Evolutionary conservation across 78 protist genomes (phyloP).

Genomic region (Dictyostelium firmibasis): DNA sequence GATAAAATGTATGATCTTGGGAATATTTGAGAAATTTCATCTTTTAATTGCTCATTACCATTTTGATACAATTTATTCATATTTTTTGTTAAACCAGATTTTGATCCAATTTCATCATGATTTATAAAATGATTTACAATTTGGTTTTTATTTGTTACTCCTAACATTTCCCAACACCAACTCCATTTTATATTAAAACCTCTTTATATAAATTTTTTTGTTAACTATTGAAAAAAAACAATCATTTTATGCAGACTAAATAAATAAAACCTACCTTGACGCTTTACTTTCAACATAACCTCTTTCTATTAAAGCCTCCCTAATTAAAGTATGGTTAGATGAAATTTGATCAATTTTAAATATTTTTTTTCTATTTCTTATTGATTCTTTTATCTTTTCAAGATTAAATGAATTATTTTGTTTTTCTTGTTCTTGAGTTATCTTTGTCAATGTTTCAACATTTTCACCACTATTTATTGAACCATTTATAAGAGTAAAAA

Average conservation of each 20-base stretch:
- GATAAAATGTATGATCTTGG: constrained; percentile 46
- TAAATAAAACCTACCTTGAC: background rate
- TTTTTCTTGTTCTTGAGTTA: background rate
- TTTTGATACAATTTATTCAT: background rate
- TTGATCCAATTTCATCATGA: constrained; percentile 54
- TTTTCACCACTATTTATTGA: background rate
- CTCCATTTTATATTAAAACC: constrained; percentile 39
- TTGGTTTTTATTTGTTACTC: background rate
- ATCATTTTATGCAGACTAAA: too few species aligned
- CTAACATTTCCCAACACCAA: constrained; percentile 45
- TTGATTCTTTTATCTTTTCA: background rate
- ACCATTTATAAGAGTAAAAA: background rate
- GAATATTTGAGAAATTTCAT: background rate
- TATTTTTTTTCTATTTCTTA: background rate
- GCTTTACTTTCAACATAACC: background rate
- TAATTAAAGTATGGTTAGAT: constrained; percentile 14
- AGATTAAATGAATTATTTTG: background rate
- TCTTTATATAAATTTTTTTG: too few species aligned
- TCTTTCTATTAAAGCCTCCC: background rate
- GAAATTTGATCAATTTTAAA: constrained; percentile 10
- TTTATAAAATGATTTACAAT: constrained; percentile 62
- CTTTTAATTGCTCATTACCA: background rate
- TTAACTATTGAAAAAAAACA: too few species aligned
- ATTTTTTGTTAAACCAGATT: constrained; percentile 28
- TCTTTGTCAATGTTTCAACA: background rate